These are phyloP conservation scores for Phytophthora chlamydospora DNA, from an alignment of 352 stramenopile genomes.

Conservation along the genomic window DNA sequence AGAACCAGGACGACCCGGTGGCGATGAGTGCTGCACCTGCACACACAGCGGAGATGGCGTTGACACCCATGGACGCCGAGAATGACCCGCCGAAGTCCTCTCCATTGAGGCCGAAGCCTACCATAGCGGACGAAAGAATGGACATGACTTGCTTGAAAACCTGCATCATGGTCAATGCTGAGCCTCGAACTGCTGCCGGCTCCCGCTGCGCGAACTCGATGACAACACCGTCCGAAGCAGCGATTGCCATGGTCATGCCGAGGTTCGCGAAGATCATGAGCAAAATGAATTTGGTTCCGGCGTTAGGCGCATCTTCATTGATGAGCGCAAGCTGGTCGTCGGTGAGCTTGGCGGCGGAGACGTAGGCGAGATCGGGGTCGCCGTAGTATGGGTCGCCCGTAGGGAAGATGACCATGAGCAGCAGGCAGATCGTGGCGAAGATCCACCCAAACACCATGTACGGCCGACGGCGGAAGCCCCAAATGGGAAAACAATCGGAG, in stretches of 20 bases:
- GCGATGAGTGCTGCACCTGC: conserved; percentile 31
- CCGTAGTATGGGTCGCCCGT: conserved; percentile 45
- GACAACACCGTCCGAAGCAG: conserved; percentile 50
- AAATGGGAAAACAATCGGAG: conserved; percentile 82
- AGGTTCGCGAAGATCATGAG: conserved; percentile 65
- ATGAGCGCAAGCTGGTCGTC: conserved; percentile 43
- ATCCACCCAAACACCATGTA: conserved; percentile 80
- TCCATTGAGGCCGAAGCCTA: conserved; percentile 60
- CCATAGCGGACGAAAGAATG: conserved; percentile 54
- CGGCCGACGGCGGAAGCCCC: conserved; percentile 69
- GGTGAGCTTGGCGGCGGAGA: conserved; percentile 34
- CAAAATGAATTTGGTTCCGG: conserved; percentile 55
- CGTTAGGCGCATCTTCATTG: conserved; percentile 47
- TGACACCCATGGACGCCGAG: conserved; percentile 50
- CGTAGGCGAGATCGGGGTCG: conserved; percentile 33
- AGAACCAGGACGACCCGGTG: conserved; percentile 45
- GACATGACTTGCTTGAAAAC: conserved; percentile 44
- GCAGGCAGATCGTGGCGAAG: conserved; percentile 37
- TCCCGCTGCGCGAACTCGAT: conserved; percentile 68
- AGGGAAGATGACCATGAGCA: conserved; percentile 40
- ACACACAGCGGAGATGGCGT: conserved; percentile 44
- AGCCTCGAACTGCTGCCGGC: conserved; percentile 45
- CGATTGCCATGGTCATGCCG: conserved; percentile 52
- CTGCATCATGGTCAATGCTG: conserved; percentile 52
- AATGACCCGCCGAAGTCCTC: conserved; percentile 56